Evolutionary conservation across 2,329 filamentous ascomycete species (phyloP), one percentile per base, ranked within the genome.

Genomic region (Aspergillus pseudoviridinutans): DNA sequence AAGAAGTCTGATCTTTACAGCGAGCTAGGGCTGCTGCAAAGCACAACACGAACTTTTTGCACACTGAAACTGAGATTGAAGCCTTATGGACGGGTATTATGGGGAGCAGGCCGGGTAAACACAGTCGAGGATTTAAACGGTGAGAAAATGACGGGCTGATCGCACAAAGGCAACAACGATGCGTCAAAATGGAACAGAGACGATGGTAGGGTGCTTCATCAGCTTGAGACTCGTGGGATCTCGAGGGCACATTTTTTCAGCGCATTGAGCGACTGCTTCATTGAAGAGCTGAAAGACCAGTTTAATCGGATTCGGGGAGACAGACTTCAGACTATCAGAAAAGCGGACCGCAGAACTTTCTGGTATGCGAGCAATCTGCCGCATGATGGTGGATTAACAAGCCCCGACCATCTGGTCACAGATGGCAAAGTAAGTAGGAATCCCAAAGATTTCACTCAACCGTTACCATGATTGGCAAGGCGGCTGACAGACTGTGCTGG

Each of bases 101-200:
- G 20, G 86, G 84, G 59, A 80, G 82, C 57, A 86, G 66, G 12
- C 8, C 20, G 2, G 22, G 44, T 47, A 22, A 12, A 24, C 17
- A 14, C 22, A 14, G 10, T 25, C 2, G 10, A 24, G 12, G 24
- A 35, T 14, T 14, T 47, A 14, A 27, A 47, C 3, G 10, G 25
- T 3, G 10, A 35, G 28, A 42, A 49, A 22, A 49, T 38, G 22
- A 51, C 32, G 24, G 24, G 22, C 27, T 35, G 25, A 50, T 27
- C 24, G 6, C 22, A 54, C 20, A 25, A 46, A 53, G 41, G 27
- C 9, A 50, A 27, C 17, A 20, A 50, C 9, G 24, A 12, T 24
- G 29, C 24, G n/a, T 7, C 20, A 2, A 24, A 27, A 6, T 69
- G 68, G 67, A 61, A 66, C 17, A 27, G 59, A 1, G 61, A 64